phyloP scores from a whole-genome alignment of 164 flowering plant genomes.

The Magnolia changhungtana region DNA sequence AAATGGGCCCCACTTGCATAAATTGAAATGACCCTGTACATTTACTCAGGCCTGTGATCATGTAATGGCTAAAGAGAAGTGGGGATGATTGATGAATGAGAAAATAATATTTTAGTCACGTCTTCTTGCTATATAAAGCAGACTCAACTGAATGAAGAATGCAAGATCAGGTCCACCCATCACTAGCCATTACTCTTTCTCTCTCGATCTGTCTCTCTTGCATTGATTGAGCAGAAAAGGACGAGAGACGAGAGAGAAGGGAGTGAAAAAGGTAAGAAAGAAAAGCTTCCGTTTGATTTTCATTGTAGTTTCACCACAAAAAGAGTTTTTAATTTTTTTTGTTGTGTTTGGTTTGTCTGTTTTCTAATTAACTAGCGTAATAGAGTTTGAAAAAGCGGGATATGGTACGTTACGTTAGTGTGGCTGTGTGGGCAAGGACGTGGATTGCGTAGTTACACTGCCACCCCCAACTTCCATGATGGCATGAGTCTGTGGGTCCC shows the following conservation, averaged over 20 bases:
- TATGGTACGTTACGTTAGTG: too few relatives aligned
- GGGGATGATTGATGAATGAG: too few relatives aligned
- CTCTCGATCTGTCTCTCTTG: background rate
- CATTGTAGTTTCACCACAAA: background rate
- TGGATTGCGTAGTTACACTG: too few relatives aligned
- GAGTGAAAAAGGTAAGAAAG: background rate
- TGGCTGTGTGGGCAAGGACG: too few relatives aligned
- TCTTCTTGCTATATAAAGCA: background rate
- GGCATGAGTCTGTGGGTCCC: background rate
- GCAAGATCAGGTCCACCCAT: background rate
- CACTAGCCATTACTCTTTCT: background rate
- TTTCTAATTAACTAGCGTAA: too few relatives aligned
- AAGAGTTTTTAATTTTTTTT: background rate
- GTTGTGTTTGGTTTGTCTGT: background rate
- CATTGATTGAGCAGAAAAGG: background rate
- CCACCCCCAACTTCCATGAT: too few relatives aligned
- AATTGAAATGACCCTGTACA: too few relatives aligned
- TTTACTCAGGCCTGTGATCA: too few relatives aligned
- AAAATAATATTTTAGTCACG: too few relatives aligned
- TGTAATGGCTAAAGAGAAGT: too few relatives aligned
- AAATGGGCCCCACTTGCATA: too few relatives aligned
- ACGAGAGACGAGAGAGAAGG: background rate
- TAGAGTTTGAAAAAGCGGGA: too few relatives aligned
- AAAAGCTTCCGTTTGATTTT: background rate
- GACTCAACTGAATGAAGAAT: background rate